Evolutionary conservation across 176 grass and related monocot genomes (phyloP).

Genomic region (Aechmea fasciata): DNA sequence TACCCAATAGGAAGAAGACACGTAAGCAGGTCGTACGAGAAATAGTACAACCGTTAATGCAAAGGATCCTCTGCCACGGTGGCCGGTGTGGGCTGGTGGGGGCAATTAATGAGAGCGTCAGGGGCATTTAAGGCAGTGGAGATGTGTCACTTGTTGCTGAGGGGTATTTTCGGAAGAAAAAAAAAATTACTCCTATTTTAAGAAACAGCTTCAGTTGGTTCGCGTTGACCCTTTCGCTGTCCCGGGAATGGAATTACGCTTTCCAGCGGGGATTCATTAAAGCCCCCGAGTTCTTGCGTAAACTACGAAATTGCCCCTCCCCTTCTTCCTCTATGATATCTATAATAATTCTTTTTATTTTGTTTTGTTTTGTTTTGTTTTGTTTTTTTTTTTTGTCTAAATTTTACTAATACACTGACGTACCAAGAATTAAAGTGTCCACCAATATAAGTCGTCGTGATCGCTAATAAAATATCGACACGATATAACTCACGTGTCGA

Average conservation of each 20-base stretch:
- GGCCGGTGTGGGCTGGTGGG: neutral
- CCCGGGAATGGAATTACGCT: neutral
- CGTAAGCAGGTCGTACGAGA: too few relatives aligned
- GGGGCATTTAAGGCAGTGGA: neutral
- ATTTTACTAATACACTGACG: too few relatives aligned
- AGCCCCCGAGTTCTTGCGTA: neutral
- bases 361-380: too few relatives aligned
- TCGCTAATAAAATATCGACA: too few relatives aligned
- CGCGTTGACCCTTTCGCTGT: neutral
- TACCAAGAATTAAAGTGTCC: too few relatives aligned
- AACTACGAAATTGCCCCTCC: neutral
- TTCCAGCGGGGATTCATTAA: neutral
- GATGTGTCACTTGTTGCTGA: neutral
- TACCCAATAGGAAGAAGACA: too few relatives aligned
- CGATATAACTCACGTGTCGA: too few relatives aligned
- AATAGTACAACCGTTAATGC: too few relatives aligned
- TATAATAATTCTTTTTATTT: neutral
- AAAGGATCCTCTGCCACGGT: neutral
- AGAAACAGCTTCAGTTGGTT: neutral
- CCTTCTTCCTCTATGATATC: neutral
- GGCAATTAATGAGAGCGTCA: constrained; percentile 1
- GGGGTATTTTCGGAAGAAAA: too few relatives aligned
- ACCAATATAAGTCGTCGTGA: too few relatives aligned
- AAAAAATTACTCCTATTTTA: too few relatives aligned
- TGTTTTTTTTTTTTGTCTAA: too few relatives aligned